A percentile compares a stretch with the other conserved stretches of the same genome.
phyloP scores from a whole-genome alignment of 2,329 filamentous ascomycete species.

The Clonostachys rhizophaga region DNA sequence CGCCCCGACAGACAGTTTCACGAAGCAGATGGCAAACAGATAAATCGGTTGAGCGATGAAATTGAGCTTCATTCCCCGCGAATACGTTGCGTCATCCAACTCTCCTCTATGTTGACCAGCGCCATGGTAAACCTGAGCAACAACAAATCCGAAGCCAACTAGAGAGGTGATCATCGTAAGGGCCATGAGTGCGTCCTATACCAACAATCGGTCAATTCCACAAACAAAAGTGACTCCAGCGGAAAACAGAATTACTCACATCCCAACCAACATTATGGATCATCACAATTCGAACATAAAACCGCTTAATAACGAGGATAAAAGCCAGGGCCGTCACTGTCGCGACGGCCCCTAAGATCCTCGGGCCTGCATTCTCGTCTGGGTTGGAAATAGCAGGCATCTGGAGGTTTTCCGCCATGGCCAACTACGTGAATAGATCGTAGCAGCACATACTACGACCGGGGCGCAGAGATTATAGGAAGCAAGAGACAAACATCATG shows the following conservation, averaged over 20 bases:
- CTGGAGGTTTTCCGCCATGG: conserved; percentile 9
- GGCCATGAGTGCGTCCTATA: conserved; percentile 21
- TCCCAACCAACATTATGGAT: conserved; percentile 42
- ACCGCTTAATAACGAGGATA: conserved; percentile 29
- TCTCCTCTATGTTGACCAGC: conserved; percentile 39
- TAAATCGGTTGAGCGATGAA: conserved; percentile 38
- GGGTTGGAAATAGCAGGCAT: conserved; percentile 18
- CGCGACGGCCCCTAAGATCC: conserved; percentile 33
- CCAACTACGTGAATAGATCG: neutral
- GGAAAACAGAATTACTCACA: conserved; percentile 17
- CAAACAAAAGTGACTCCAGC: no score
- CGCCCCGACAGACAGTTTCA: conserved; percentile 34
- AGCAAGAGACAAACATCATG: conserved; percentile 14
- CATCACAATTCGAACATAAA: conserved; percentile 39
- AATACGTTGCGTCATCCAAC: conserved; percentile 23
- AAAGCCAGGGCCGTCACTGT: conserved; percentile 28
- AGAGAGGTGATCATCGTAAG: conserved; percentile 21
- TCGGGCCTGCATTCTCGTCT: conserved; percentile 23
- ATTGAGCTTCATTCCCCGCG: conserved; percentile 31
- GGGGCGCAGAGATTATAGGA: neutral
- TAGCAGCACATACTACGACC: no score
- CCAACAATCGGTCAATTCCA: neutral
- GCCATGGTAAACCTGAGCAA: conserved; percentile 32
- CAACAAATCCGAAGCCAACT: conserved; percentile 29
- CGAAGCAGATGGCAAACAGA: conserved; percentile 29